Evolutionary conservation across 768 basidiomycete genomes (phyloP), one percentile per base, ranked within the genome.

Genomic region (Candolleomyces efflorescens): DNA sequence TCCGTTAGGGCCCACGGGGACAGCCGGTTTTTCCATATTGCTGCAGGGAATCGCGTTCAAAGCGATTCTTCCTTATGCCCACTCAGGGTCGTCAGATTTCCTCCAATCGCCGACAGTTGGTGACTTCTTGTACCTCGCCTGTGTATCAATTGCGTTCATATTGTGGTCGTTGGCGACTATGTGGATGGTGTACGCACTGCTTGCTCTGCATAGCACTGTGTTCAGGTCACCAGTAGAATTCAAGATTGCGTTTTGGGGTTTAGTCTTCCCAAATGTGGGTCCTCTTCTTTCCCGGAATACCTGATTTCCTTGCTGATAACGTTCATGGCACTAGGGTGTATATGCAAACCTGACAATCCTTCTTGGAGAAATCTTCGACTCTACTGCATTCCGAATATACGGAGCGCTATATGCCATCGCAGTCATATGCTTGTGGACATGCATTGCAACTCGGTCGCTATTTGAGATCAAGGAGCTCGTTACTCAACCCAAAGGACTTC

Each of bases 1-100:
- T 18, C 87, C 89, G 0, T 69, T 91, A 1, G 90, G 90, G 3
- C 87, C 90, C 0, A 80, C 81, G 54, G 88, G 84, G 22, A 89
- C 90, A 65, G 79, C 84, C 10, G 85, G 84, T 1, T 84, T 78
- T 61, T 74, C 82, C 1, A 66, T 85, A 37, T 71, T 85, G n/a
- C 64, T 85, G 5, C 77, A 84, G n/a, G 85, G 85, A 11, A 73
- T 80, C 17, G 76, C 72, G 52, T 74, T 82, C 65, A 67, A 70
- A 38, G 62, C 52, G 1, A 48, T 76, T 1, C 63, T 80, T 6
- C 78, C 77, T 13, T 60, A 67, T 24, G 48, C 63, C 13, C 32
- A 65, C 7, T 65, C 69, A 10, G 72, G 70, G 22, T 56, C 55
- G 17, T 74, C 75, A 13, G 60, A 64, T 5, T 71, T 83, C 48